Percentiles rank a stretch among this genome's conserved stretches.
Conservation (phyloP, 2,329 filamentous ascomycete species). For the Fusarium sp. region DNA sequence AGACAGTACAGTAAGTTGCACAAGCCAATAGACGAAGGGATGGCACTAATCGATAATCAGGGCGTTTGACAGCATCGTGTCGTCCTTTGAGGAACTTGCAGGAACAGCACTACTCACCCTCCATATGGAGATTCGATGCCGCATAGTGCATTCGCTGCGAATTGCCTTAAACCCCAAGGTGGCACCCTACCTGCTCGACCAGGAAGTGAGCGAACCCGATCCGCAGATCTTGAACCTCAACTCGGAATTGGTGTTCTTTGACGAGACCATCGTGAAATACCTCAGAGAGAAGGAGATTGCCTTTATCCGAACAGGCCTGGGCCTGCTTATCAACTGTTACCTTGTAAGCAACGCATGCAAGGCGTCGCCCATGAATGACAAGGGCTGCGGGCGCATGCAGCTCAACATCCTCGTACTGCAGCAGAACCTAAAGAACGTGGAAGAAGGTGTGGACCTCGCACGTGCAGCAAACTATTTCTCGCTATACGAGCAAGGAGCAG, state of each 20-base stretch:
- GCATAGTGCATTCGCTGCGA: slow-evolving; percentile 84
- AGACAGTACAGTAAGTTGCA: slow-evolving; percentile 80
- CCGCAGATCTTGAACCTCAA: slow-evolving; percentile 87
- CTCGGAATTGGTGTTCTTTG: slow-evolving; percentile 86
- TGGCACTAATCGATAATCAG: slow-evolving; percentile 58
- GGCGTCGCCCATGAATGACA: slow-evolving; percentile 86
- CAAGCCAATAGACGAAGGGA: neutral
- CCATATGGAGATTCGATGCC: slow-evolving; percentile 89
- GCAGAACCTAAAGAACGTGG: slow-evolving; percentile 96
- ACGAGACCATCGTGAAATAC: slow-evolving; percentile 83
- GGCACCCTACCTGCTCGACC: slow-evolving; percentile 76
- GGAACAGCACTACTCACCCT: slow-evolving; percentile 85
- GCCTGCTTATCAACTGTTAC: slow-evolving; percentile 82
- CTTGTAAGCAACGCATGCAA: slow-evolving; percentile 80
- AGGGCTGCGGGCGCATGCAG: slow-evolving; percentile 89
- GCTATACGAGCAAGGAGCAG: slow-evolving; percentile 76
- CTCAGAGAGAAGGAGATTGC: slow-evolving; percentile 78
- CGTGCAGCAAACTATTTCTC: slow-evolving; percentile 78
- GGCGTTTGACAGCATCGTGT: slow-evolving; percentile 88
- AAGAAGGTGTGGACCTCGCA: slow-evolving; percentile 75
- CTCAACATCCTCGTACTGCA: slow-evolving; percentile 95
- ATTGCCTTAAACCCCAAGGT: slow-evolving; percentile 72
- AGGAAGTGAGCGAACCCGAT: slow-evolving; percentile 83
- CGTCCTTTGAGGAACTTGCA: slow-evolving; percentile 86
- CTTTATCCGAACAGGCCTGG: slow-evolving; percentile 84